Evolutionary conservation across 345 rosid genomes (phyloP).

Genomic region (Psidium friedrichsthalianum): DNA sequence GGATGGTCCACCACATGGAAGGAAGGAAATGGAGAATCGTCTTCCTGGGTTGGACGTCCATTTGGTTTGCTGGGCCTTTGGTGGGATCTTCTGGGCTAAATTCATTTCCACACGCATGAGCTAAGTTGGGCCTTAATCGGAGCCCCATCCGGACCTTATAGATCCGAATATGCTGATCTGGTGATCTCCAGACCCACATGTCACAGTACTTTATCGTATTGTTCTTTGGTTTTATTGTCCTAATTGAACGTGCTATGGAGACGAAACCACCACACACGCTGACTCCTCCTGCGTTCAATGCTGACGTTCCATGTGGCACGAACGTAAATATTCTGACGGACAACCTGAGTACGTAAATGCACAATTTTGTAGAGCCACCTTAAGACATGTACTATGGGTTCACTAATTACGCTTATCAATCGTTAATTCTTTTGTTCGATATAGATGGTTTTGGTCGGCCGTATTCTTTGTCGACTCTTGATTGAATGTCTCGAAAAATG

Average conservation of each 20-base stretch:
- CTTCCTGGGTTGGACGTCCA: background rate
- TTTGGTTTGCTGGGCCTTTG: background rate
- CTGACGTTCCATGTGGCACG: background rate
- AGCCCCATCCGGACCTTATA: background rate
- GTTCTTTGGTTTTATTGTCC: background rate
- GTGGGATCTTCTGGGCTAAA: background rate
- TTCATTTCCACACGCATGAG: background rate
- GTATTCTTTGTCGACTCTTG: background rate
- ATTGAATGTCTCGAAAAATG: background rate
- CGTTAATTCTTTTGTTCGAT: no score
- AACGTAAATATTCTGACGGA: background rate
- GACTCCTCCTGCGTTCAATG: background rate
- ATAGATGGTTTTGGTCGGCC: no score
- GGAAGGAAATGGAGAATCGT: background rate
- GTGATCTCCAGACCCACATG: background rate
- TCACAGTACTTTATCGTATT: background rate
- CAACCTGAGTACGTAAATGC: background rate
- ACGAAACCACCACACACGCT: background rate
- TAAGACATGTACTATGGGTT: background rate
- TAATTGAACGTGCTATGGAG: background rate
- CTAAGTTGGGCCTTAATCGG: background rate
- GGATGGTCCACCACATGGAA: background rate
- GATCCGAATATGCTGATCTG: background rate
- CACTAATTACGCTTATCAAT: background rate
- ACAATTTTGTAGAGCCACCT: background rate